Percentiles rank a stretch among this genome's conserved stretches.
phyloP scores from a whole-genome alignment of 2,329 filamentous ascomycete genomes.

The Fusarium illudens region DNA sequence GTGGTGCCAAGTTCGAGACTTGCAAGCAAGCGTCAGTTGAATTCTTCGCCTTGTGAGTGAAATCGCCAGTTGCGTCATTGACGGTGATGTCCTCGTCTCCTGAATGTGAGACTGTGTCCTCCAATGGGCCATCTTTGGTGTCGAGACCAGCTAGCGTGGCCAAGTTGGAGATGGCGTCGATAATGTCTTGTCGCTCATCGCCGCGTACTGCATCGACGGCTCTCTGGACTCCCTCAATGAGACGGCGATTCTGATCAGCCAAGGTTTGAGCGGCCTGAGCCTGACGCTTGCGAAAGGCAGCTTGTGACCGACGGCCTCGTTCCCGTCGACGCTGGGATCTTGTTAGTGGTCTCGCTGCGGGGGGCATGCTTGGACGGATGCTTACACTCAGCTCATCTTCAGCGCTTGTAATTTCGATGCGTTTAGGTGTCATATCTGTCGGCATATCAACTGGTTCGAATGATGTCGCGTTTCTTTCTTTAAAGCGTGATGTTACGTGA shows the following conservation, averaged over 20 bases:
- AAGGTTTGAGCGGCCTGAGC: slow-evolving; percentile 27
- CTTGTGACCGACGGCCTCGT: slow-evolving; percentile 43
- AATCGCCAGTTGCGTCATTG: neutral
- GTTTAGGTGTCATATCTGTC: neutral
- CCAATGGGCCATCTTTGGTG: neutral
- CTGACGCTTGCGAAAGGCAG: slow-evolving; percentile 45
- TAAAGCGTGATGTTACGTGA: neutral
- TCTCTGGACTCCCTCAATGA: slow-evolving; percentile 7
- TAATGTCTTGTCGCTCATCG: slow-evolving; percentile 11
- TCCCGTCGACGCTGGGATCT: slow-evolving; percentile 38
- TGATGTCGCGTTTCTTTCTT: neutral
- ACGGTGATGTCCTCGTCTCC: neutral
- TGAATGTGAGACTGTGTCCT: fast-evolving
- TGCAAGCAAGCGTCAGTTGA: neutral
- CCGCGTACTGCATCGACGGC: slow-evolving; percentile 1
- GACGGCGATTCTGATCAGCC: slow-evolving; percentile 29
- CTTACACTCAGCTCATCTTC: slow-evolving; percentile 7
- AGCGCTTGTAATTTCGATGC: neutral
- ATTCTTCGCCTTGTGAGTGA: neutral
- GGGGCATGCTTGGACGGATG: neutral
- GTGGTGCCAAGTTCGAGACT: neutral
- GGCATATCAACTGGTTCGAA: neutral
- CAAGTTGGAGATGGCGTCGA: slow-evolving; percentile 8
- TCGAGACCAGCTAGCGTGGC: slow-evolving; percentile 12
- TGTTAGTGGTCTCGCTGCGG: neutral